Evolutionary conservation across 192 early-diverging fungal genomes (phyloP), one percentile per base, ranked within the genome.

Genomic region (Helicostylum pulchrum): DNA sequence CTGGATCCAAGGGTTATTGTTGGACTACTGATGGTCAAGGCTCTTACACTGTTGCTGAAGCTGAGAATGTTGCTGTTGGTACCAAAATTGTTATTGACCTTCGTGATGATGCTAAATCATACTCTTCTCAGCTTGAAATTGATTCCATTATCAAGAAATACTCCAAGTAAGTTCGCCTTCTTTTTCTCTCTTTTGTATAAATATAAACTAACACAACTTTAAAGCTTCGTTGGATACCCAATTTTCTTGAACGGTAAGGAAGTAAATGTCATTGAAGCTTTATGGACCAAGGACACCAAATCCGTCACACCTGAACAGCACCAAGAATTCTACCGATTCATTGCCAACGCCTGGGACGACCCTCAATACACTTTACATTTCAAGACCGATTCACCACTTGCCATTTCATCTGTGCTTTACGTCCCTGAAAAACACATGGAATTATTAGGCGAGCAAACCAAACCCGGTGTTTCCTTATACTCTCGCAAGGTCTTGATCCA

Each of bases 61-160:
- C 90, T 12, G 88, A 90, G 65, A 91, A 89, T 48, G 81, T 94
- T 1, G 79, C 80, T 20, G 79, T 90, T 34, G 92, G 92, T 39
- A 94, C 92, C 47, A 87, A 92, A 65, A 94, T 94, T 54, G 85
- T 86, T 31, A 79, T 94, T 46, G 83, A 86, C 62, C 75, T 94
- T 17, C 86, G 90, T 64, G 83, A 85, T 23, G 88, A 92, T 47
- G 86, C 85, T 56, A 67, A 83, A 54, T 80, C 87, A 34, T 93
- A 79, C 67, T 74, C 82, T 34, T 71, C 72, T 23, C 70, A 80
- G 31, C 52, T 64, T 5, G 62, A 63, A 15, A 57, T 87, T 1
- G 75, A 83, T 26, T 68, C 70, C n/a, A 85, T 87, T 55, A 80
- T 87, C 70, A 85, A 85, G 39, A 83, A 84, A 57, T 87, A 87